Percentiles rank a stretch among this genome's conserved stretches.
Conservation (phyloP, 177 flowering plant species). For the Vitis hybrid region DNA sequence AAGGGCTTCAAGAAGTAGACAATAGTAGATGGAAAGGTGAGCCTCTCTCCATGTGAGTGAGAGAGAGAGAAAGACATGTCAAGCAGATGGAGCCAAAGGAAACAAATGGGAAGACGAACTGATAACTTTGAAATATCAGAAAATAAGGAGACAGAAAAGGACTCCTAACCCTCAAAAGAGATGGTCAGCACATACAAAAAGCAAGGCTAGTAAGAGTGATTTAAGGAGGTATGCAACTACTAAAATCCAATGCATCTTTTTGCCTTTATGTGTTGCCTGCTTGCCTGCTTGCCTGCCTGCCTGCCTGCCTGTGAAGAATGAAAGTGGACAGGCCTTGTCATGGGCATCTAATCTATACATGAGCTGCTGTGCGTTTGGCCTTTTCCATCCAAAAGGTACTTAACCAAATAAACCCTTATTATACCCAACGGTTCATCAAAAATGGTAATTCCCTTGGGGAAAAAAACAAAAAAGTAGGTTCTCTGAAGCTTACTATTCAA, state of each 20-base stretch:
- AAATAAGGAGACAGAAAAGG: slow-evolving; percentile 12
- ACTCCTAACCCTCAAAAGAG: not conserved
- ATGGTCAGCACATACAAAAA: not conserved
- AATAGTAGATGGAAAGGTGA: slow-evolving; percentile 9
- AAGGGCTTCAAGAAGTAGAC: slow-evolving; percentile 9
- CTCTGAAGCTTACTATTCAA: too few relatives aligned
- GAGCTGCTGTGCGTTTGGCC: slow-evolving; percentile 2
- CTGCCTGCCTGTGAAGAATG: not conserved
- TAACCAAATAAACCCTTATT: not conserved
- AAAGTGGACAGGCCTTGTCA: slow-evolving; percentile 10
- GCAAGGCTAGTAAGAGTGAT: slow-evolving; percentile 4
- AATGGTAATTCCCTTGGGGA: too few relatives aligned
- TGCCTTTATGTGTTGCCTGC: not conserved
- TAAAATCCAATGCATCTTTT: slow-evolving; percentile 13
- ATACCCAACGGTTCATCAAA: too few relatives aligned
- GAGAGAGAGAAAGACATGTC: slow-evolving; percentile 17
- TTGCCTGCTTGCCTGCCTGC: not conserved
- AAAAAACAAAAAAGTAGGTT: too few relatives aligned
- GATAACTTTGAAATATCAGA: slow-evolving; percentile 16
- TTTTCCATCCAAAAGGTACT: not conserved
- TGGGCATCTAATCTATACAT: not conserved
- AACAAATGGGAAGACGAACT: slow-evolving; percentile 1
- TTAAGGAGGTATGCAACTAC: slow-evolving; percentile 7
- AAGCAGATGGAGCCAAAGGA: slow-evolving; percentile 19
- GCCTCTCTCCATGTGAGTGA: slow-evolving; percentile 9